Evolutionary conservation across 148 eudicot species (phyloP).

Genomic region (Camellia lanceoleosa): DNA sequence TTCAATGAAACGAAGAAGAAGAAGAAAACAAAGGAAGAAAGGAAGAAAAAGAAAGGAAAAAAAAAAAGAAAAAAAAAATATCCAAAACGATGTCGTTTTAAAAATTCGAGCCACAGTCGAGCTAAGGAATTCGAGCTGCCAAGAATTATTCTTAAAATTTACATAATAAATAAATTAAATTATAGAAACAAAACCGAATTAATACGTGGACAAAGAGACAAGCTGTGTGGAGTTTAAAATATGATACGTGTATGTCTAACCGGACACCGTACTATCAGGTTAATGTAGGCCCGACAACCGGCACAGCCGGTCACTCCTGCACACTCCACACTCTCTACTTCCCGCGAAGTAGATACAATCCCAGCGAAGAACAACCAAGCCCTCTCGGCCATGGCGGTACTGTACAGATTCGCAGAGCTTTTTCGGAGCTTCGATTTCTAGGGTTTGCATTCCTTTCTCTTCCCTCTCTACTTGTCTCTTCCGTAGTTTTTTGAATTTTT

Average conservation of each 20-base stretch:
- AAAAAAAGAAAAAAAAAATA: no score
- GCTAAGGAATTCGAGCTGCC: no score
- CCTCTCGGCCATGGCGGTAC: conserved; percentile 8
- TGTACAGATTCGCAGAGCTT: not conserved
- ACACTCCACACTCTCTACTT: conserved; percentile 7
- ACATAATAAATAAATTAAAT: no score
- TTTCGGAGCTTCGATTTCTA: not conserved
- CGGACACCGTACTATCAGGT: conserved; percentile 6
- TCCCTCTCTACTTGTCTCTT: not conserved
- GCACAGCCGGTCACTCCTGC: conserved; percentile 12
- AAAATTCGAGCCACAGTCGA: no score
- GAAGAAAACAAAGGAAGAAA: no score
- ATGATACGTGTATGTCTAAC: not conserved
- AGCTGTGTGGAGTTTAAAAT: no score
- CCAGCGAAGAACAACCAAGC: not conserved
- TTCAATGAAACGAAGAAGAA: no score
- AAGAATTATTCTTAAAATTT: no score
- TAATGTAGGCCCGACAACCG: conserved; percentile 1
- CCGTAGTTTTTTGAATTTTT: not conserved
- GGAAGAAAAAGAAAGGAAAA: no score
- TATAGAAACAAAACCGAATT: no score
- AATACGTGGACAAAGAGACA: no score
- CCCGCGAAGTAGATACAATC: conserved; percentile 14
- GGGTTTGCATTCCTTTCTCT: conserved; percentile 24
- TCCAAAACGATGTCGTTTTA: no score